Evolutionary conservation across 345 rosid genomes (phyloP).

Genomic region (Salix purpurea): DNA sequence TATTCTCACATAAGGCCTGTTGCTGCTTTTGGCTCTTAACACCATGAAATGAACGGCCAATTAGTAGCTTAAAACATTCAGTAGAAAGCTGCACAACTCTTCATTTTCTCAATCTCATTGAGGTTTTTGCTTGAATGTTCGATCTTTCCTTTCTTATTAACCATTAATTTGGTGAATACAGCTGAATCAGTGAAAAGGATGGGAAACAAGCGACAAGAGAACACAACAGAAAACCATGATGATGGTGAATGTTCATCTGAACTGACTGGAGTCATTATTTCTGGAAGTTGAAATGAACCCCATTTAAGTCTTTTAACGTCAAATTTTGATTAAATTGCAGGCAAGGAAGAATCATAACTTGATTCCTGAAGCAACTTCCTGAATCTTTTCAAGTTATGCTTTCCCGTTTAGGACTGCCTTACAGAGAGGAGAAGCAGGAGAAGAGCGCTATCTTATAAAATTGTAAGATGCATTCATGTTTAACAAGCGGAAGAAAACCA

Average conservation of each 20-base stretch:
- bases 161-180: conserved; percentile 25
- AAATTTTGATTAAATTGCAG: conserved; percentile 27
- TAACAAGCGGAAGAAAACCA: background rate
- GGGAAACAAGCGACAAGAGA: conserved; percentile 42
- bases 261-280: conserved; percentile 3
- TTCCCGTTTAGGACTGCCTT: background rate
- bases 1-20: background rate
- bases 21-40: background rate
- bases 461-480: background rate
- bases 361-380: background rate
- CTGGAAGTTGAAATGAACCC: background rate
- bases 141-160: conserved; percentile 3
- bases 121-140: background rate
- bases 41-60: background rate
- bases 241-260: conserved; percentile 35
- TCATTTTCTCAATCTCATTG: background rate
- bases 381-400: background rate
- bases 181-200: conserved; percentile 54
- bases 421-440: background rate
- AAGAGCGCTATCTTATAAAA: background rate
- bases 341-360: conserved; percentile 27
- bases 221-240: conserved; percentile 9
- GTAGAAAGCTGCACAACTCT: background rate
- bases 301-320: background rate
- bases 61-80: background rate